Base-by-base conservation (phyloP, 2,329 filamentous ascomycete genomes). In the Rugonectria rugulosa region DNA sequence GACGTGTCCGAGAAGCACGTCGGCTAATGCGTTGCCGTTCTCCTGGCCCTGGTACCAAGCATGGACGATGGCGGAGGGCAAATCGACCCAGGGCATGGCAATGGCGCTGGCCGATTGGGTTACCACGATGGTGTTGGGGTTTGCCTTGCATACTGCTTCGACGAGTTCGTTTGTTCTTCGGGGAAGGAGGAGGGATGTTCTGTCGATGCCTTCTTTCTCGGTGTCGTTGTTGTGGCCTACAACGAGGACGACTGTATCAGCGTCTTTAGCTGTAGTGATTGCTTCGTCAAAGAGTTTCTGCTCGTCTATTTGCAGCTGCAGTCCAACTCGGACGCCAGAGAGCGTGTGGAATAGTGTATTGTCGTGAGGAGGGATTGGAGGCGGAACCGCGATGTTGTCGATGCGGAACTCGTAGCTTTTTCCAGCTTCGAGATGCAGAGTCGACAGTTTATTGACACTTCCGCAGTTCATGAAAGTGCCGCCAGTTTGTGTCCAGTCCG, bases 321-420 rank as follows among this genome's bases (percentile, higher is more conserved):
- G 32, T 14, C 44, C 44, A 2, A 62, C 58, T 3, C 63, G 58
- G 2, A 65, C 49, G 11, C 63, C 64, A 0, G 63, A 64, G 1
- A 66, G 34, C 5, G 56, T 63, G 32, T 65, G 62, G 42, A 68
- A 66, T 2, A 65, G 59, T 3, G 65, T 66, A 14, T 65, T 66
- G 45, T 66, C 63, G 20, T 67, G 65, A 0, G 63, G 50, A 5
- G 26, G 36, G 1, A 57, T 50, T 0, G 65, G 63, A 4, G 62
- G 65, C 15, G 50, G 48, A 4, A 51, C 46, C 4, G 62, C 63
- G n/a, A 65, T 6, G 27, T 65, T 62, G 47, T 66, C 63, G 19
- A 67, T 7, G 6, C 34, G 15, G 10, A 48, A 40, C 12, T 10
- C 14, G 19, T 48, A 48, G 3, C 23, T 48, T 21, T 40, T 48